Base-by-base conservation (phyloP, 2,329 filamentous ascomycete genomes). In the Colletotrichum cordylinicola region DNA sequence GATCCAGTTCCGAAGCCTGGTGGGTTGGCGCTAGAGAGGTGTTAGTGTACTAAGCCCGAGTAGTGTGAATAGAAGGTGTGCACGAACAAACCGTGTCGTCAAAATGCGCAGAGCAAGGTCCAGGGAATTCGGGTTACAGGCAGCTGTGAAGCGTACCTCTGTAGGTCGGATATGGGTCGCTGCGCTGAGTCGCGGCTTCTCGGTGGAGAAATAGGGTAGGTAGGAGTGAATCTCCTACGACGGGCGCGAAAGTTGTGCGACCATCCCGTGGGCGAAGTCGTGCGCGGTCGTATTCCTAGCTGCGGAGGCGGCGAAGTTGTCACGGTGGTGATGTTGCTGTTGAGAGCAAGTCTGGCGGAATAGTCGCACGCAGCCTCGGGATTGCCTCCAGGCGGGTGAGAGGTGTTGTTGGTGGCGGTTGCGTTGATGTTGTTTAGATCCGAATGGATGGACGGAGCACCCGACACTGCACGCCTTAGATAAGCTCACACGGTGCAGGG, bases 401-500 rank as follows among this genome's bases (percentile, higher is more conserved):
- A 52, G 43, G 43, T n/a, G 48, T 52, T 65, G 31, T 56, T 69
- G 31, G 73, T 72, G 62, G 73, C 62, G 62, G 73, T 72, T 75
- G 56, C 65, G 21, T 61, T 39, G 21, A 39, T 55, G 62, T 37
- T 52, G 35, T 67, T 55, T 37, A 67, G 65, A 56, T 35, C 64
- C 39, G 31, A 61, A 35, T 24, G 27, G 37, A 58, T 29, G 35
- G 21, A 60, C 62, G 68, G 24, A 65, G 48, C 61, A 39, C 61
- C 72, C 27, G 33, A 64, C 39, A 24, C 33, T 43, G 37, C 12
- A 21, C 15, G 70, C 70, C 56, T 69, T 74, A 65, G 74, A 76
- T 76, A 76, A 76, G 74, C 74, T 64, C 29, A 61, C 70, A 76
- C 70, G 68, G 65, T 65, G 74, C 70, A 60, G 65, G 58, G 70